These are phyloP conservation scores for Aspergillus viridinutans DNA, from an alignment of 2,329 filamentous ascomycete species.

Conservation along the genomic window DNA sequence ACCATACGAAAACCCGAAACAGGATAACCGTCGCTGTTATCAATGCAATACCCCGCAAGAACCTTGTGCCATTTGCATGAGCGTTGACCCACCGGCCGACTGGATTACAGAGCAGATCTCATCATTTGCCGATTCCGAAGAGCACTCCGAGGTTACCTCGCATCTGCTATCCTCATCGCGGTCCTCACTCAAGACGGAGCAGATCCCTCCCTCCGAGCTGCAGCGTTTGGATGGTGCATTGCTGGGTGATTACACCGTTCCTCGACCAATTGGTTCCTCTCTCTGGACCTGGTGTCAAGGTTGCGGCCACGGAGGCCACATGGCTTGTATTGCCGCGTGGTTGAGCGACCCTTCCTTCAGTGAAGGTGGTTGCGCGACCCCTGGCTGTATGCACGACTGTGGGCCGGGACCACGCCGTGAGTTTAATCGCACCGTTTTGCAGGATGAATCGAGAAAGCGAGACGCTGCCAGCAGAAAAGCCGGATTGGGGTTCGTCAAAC, in stretches of 20 bases:
- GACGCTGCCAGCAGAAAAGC: slow-evolving; percentile 30
- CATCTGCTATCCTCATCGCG: slow-evolving; percentile 43
- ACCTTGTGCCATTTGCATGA: slow-evolving; percentile 41
- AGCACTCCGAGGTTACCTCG: slow-evolving; percentile 27
- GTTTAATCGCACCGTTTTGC: slow-evolving; percentile 30
- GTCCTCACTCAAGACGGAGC: slow-evolving; percentile 38
- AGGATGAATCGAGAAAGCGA: slow-evolving; percentile 30
- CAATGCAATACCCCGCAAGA: slow-evolving; percentile 43
- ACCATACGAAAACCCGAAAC: slow-evolving; percentile 49
- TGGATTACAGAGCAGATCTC: slow-evolving; percentile 29
- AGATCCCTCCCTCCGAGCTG: slow-evolving; percentile 21
- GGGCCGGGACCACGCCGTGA: slow-evolving; percentile 47
- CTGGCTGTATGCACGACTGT: slow-evolving; percentile 59
- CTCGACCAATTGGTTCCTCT: slow-evolving; percentile 29
- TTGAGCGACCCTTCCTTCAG: slow-evolving; percentile 46
- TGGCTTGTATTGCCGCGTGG: slow-evolving; percentile 55
- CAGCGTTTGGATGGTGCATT: slow-evolving; percentile 18
- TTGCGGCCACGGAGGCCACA: slow-evolving; percentile 59
- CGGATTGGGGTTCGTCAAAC: slow-evolving; percentile 36
- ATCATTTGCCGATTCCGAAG: slow-evolving; percentile 8
- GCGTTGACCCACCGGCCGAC: slow-evolving; percentile 37
- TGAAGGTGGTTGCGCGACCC: slow-evolving; percentile 55
- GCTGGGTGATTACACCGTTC: slow-evolving; percentile 20
- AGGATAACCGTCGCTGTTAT: slow-evolving; percentile 49
- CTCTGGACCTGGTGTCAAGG: slow-evolving; percentile 57